Base-by-base conservation (phyloP, 306 rosid genomes). In the Gastrolobium bilobum region DNA sequence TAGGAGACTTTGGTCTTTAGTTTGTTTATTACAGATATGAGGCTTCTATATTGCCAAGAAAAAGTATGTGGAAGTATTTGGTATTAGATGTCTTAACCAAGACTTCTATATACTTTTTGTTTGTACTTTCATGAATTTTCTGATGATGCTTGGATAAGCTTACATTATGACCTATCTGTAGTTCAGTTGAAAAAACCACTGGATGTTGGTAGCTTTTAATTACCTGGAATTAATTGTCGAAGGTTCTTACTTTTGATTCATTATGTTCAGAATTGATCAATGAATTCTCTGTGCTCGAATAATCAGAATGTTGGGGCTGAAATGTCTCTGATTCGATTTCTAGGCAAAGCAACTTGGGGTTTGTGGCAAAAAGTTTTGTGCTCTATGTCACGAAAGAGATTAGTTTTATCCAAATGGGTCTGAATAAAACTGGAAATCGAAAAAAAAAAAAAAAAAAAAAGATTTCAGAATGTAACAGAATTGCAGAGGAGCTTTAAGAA, bases 51-150 rank as follows among this genome's bases (percentile, higher is more conserved):
- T 10, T 56, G 78, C 53, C 8, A 64, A 58, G 40, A 29, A 57
- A 57, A 31, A 48, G 67, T 56, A 56, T 42, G 51, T 42, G 51
- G 63, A 65, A 73, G 10, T n/a, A 82, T 50, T 62, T 72, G 68
- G 61, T 15, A n/a, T 11, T 73, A 73, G 64, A 10, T 76, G 14
- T 68, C 60, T 46, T 44, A 72, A 20, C 26, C 26, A 20, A 20
- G 26, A 20, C 26, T 20, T 20, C 26, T 20, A 20, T 20, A 20
- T 20, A 20, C 26, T 20, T 37, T 53, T 52, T 14, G 14, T 26
- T 54, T 54, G 50, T 48, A 46, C 37, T 47, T 77, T 47, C 68
- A 75, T 7, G 44, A 65, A 34, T 57, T 71, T 57, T 58, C 56
- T 56, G 40, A 34, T 14, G 47, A 5, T 50, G 8, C 35, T 52